A percentile compares a stretch with the other conserved stretches of the same genome.
These are phyloP conservation scores for Panaeolus cyanescens DNA, from an alignment of 768 basidiomycete genomes.

Conservation along the genomic window DNA sequence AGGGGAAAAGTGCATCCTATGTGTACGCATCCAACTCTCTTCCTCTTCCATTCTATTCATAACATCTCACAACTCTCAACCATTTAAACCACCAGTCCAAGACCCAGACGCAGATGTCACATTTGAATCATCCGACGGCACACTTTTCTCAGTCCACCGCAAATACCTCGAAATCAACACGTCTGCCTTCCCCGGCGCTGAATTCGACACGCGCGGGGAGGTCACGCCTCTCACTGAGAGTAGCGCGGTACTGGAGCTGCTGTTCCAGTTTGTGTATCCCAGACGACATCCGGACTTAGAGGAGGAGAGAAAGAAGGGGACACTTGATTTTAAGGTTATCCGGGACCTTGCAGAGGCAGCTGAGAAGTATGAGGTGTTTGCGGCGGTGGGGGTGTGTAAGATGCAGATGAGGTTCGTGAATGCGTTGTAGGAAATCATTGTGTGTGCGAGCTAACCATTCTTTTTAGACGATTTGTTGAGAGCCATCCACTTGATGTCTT, in stretches of 20 bases:
- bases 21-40: background rate
- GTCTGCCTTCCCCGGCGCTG: conserved; percentile 23
- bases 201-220: conserved; percentile 17
- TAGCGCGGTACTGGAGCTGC: conserved; percentile 17
- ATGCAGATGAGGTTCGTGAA: conserved; percentile 25
- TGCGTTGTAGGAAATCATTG: background rate
- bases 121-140: conserved; percentile 22
- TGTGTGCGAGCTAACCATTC: background rate
- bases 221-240: conserved; percentile 19
- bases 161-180: conserved; percentile 24
- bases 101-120: conserved; percentile 24
- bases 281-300: conserved; percentile 18
- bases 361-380: conserved; percentile 32
- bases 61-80: background rate
- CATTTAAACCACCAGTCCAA: conserved; percentile 18
- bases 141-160: conserved; percentile 24
- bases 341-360: conserved; percentile 27
- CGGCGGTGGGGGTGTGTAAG: conserved; percentile 27
- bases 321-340: conserved; percentile 14
- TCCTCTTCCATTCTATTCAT: background rate
- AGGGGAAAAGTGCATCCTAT: background rate
- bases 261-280: conserved; percentile 29
- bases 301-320: background rate
- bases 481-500: conserved; percentile 22
- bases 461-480: conserved; percentile 8